Conservation (phyloP, 148 eudicot genomes). For the Silene uniflora region DNA sequence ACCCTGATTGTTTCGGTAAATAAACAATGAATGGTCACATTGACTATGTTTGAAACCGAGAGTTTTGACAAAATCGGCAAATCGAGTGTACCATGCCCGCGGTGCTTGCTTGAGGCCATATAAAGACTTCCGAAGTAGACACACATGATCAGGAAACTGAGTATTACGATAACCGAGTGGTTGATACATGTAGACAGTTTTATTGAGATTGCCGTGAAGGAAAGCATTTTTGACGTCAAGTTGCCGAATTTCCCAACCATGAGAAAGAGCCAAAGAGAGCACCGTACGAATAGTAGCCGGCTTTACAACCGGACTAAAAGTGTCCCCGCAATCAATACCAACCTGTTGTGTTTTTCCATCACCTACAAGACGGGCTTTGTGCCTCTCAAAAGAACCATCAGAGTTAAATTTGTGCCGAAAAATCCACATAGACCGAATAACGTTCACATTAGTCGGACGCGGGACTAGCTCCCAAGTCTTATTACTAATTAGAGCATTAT, state of each 20-base stretch:
- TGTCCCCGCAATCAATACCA: background rate
- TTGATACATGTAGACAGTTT: background rate
- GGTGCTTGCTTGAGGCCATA: conserved; percentile 11
- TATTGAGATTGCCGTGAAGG: background rate
- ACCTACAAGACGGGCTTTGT: conserved; percentile 6
- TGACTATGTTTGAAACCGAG: background rate
- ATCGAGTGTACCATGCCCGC: background rate
- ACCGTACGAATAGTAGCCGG: background rate
- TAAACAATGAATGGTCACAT: background rate
- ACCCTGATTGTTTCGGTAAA: background rate
- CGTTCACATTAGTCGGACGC: background rate
- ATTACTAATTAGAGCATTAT: background rate
- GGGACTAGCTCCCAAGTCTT: conserved; percentile 1
- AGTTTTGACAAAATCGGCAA: background rate
- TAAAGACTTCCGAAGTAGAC: background rate
- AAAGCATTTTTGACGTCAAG: background rate
- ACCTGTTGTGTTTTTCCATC: background rate
- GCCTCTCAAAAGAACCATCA: background rate
- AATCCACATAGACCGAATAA: background rate
- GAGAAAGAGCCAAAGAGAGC: background rate
- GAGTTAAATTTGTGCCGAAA: background rate
- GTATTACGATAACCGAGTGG: background rate
- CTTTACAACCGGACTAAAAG: background rate
- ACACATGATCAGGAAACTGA: background rate
- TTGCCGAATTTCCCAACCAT: background rate